A percentile compares a stretch with the other conserved stretches of the same genome.
Conservation (phyloP, 108 stramenopile species). For the Cyclotella baltica region DNA sequence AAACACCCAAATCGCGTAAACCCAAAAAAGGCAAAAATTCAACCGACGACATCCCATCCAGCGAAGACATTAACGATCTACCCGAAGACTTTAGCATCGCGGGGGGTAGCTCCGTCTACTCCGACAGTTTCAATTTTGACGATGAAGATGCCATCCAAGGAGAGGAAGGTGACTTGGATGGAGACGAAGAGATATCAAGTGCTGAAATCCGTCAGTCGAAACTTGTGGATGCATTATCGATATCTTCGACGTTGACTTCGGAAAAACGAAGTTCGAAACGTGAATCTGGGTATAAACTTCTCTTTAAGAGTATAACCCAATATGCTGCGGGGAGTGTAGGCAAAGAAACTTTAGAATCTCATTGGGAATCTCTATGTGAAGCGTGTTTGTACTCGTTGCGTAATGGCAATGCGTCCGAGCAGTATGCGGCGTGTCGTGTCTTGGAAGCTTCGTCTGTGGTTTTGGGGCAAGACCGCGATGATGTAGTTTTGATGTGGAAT, state of each 20-base stretch:
- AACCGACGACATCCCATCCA: slow-evolving; percentile 19
- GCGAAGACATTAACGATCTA: slow-evolving; percentile 30
- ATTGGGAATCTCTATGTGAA: slow-evolving; percentile 27
- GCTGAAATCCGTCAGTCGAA: slow-evolving; percentile 24
- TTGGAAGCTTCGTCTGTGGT: slow-evolving; percentile 78
- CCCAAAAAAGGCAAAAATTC: background rate
- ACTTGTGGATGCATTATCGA: slow-evolving; percentile 31
- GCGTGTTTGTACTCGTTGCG: slow-evolving; percentile 48
- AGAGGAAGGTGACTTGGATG: background rate
- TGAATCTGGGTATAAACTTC: slow-evolving; percentile 55
- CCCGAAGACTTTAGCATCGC: slow-evolving; percentile 45
- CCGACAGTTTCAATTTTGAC: slow-evolving; percentile 4
- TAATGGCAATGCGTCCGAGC: slow-evolving; percentile 62
- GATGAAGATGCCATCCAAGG: slow-evolving; percentile 7
- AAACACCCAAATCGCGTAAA: slow-evolving; percentile 11
- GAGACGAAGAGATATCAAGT: slow-evolving; percentile 6
- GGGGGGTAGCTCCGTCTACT: slow-evolving; percentile 19
- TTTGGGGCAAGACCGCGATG: slow-evolving; percentile 62
- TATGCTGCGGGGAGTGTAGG: slow-evolving; percentile 46
- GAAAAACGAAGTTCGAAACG: slow-evolving; percentile 75
- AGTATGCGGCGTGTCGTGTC: slow-evolving; percentile 87
- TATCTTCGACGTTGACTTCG: slow-evolving; percentile 44
- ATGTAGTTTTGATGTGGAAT: slow-evolving; percentile 58
- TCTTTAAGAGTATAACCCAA: slow-evolving; percentile 76
- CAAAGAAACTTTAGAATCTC: slow-evolving; percentile 36